phyloP scores from a whole-genome alignment of 345 rosid genomes.

The Capsella bursapastoris region DNA sequence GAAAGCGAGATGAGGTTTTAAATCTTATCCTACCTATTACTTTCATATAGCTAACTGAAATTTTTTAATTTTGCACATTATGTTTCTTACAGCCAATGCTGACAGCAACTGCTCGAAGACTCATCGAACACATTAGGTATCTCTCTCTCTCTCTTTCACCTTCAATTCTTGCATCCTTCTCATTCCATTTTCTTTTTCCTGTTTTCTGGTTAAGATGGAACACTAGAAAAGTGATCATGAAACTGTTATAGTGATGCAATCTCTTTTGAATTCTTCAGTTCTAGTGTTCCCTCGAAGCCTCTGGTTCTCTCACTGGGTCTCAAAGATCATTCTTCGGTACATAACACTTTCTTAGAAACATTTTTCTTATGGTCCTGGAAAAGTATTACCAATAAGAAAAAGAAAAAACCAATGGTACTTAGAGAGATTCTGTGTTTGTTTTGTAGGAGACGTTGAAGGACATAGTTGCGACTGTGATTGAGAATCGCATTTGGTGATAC shows the following conservation, averaged over 20 bases:
- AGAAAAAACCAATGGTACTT: neutral
- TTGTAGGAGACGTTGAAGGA: constrained; percentile 84
- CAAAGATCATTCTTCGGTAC: constrained; percentile 83
- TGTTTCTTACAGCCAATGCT: constrained; percentile 71
- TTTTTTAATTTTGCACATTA: neutral
- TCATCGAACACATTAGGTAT: constrained; percentile 88
- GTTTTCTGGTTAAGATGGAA: constrained; percentile 11
- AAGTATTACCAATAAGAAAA: neutral
- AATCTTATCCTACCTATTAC: neutral
- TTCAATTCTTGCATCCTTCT: constrained; percentile 3
- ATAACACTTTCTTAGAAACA: neutral
- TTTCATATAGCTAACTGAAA: neutral
- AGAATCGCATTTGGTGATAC: constrained; percentile 72
- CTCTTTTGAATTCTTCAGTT: constrained; percentile 46
- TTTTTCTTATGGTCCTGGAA: neutral
- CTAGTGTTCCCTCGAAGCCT: constrained; percentile 61
- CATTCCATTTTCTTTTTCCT: neutral
- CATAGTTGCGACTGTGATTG: constrained; percentile 64
- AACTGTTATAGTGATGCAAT: neutral
- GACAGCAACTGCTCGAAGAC: constrained; percentile 77
- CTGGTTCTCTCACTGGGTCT: constrained; percentile 90
- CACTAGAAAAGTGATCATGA: constrained; percentile 7
- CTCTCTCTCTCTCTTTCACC: constrained; percentile 1
- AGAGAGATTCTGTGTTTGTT: neutral
- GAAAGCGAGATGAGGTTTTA: constrained; percentile 88